A percentile compares a stretch with the other conserved stretches of the same genome.
Conservation (phyloP, 495 filamentous ascomycete species). For the Annulohypoxylon stygium region DNA sequence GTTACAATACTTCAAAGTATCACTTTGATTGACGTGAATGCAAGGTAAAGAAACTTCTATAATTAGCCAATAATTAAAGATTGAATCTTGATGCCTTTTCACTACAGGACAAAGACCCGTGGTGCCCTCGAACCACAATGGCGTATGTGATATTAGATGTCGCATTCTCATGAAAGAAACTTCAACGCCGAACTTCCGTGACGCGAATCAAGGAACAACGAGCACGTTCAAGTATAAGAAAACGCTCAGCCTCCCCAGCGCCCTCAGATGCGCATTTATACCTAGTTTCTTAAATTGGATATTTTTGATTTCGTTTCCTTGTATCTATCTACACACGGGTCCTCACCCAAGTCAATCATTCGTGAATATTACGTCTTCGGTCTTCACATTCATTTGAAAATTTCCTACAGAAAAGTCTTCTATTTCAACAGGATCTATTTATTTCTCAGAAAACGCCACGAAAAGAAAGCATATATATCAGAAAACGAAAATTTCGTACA, state of each 20-base stretch:
- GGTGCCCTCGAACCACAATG: background rate
- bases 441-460: background rate
- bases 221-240: constrained; percentile 23
- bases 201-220: constrained; percentile 8
- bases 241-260: background rate
- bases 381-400: constrained; percentile 37
- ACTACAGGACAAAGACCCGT: constrained; percentile 9
- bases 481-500: background rate
- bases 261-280: background rate
- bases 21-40: background rate
- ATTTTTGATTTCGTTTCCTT: constrained; percentile 28
- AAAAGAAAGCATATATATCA: background rate
- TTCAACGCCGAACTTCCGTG: background rate
- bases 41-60: background rate
- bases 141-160: background rate
- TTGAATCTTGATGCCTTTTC: background rate
- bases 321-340: constrained; percentile 31
- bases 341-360: constrained; percentile 38
- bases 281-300: background rate
- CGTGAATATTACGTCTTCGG: constrained; percentile 36
- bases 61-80: constrained; percentile 13
- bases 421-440: background rate
- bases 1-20: background rate
- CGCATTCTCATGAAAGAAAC: constrained; percentile 14
- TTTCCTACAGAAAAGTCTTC: background rate